Conservation (phyloP, 768 basidiomycete species). For the Infundibulicybe gibba region DNA sequence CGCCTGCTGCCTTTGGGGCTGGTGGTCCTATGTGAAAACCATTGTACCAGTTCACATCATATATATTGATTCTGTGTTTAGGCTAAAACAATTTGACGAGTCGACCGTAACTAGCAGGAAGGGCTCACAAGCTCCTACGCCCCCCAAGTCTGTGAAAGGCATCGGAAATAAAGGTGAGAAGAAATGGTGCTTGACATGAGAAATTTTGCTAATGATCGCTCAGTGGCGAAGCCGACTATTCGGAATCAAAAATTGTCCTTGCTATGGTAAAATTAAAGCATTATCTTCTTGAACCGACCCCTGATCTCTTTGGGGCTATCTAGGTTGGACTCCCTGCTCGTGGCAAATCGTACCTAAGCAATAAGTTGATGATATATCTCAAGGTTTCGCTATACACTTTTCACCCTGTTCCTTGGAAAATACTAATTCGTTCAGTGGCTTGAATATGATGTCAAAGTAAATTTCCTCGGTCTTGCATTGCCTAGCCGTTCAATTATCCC, state of each 20-base stretch:
- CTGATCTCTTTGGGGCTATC: neutral
- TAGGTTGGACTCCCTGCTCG: conserved; percentile 97
- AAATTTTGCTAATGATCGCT: conserved; percentile 3
- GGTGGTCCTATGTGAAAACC: conserved; percentile 66
- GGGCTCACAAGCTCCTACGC: conserved; percentile 72
- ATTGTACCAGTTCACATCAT: conserved; percentile 4
- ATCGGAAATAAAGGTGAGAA: conserved; percentile 81
- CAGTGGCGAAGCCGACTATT: conserved; percentile 96
- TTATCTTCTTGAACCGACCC: neutral
- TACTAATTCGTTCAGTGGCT: conserved; percentile 68
- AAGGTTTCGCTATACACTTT: conserved; percentile 48
- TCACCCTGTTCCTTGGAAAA: conserved; percentile 8
- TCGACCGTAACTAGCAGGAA: conserved; percentile 67
- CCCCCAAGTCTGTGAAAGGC: conserved; percentile 80
- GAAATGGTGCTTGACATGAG: neutral
- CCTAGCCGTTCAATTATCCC: neutral
- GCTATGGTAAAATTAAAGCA: conserved; percentile 68
- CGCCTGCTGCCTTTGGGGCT: conserved; percentile 65
- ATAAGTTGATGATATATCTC: conserved; percentile 95
- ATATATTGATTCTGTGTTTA: conserved; percentile 18
- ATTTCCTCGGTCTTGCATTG: neutral
- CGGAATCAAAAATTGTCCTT: conserved; percentile 96
- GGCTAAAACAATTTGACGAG: conserved; percentile 79
- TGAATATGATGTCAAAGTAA: conserved; percentile 92
- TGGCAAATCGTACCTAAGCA: conserved; percentile 97